These are phyloP conservation scores for Lophium mytilinum DNA, from an alignment of 495 filamentous ascomycete species.

Conservation along the genomic window DNA sequence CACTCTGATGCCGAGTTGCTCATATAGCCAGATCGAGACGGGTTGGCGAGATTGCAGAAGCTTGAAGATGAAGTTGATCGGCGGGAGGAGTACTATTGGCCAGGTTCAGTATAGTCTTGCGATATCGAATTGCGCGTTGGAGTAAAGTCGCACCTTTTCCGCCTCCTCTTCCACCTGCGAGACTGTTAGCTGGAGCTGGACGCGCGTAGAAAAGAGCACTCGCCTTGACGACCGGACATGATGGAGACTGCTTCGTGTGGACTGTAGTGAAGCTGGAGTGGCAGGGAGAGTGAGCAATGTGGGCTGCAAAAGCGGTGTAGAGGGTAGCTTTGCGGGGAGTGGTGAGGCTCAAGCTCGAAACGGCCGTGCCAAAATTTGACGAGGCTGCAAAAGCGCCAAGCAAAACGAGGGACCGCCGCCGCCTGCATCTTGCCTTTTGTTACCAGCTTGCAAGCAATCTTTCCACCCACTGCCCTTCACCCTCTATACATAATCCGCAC, in stretches of 20 bases:
- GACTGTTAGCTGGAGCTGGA: not conserved
- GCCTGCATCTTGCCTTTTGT: not conserved
- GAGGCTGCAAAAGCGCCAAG: too few species aligned
- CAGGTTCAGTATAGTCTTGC: too few species aligned
- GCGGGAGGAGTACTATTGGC: conserved; percentile 85
- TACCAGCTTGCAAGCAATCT: not conserved
- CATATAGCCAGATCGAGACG: conserved; percentile 92
- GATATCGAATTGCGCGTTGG: not conserved
- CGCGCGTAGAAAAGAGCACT: too few species aligned
- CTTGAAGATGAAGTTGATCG: conserved; percentile 98
- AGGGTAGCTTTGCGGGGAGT: too few species aligned
- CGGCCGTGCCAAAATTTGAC: too few species aligned
- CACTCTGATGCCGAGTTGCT: conserved; percentile 87
- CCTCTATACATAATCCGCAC: not conserved
- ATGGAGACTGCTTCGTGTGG: too few species aligned
- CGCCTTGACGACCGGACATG: too few species aligned
- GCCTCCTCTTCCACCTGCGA: conserved; percentile 19
- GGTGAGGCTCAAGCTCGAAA: too few species aligned
- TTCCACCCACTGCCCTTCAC: not conserved
- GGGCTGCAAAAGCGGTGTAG: too few species aligned
- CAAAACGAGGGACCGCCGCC: too few species aligned
- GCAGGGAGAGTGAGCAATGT: too few species aligned
- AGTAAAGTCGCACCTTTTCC: not conserved
- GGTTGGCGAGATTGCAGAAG: conserved; percentile 80
- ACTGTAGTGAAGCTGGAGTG: too few species aligned